phyloP scores from a whole-genome alignment of 306 rosid species.

The Benincasa hispida region DNA sequence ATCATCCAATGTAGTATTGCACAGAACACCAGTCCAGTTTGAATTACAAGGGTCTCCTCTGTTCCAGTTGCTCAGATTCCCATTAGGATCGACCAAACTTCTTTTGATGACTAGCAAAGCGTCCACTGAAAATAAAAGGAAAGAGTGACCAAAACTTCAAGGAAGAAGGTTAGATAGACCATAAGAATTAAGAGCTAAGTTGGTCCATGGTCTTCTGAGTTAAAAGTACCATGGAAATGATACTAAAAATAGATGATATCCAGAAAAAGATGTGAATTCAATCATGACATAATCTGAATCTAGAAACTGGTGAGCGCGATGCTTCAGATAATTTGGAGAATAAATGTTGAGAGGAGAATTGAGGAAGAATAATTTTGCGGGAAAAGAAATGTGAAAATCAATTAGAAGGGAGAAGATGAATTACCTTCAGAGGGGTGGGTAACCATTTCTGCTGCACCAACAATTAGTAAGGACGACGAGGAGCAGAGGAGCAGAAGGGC shows the following conservation, averaged over 20 bases:
- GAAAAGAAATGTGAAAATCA: conserved; percentile 7
- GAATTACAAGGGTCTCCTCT: conserved; percentile 68
- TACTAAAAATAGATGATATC: not conserved
- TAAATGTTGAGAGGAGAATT: not conserved
- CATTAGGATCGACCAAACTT: conserved; percentile 48
- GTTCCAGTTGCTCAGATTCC: conserved; percentile 71
- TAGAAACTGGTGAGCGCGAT: not conserved
- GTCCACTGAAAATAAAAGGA: conserved; percentile 40
- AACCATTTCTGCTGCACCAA: conserved; percentile 19
- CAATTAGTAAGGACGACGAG: conserved; percentile 30
- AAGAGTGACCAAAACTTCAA: conserved; percentile 10
- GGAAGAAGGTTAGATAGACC: not conserved
- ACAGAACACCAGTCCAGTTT: conserved; percentile 67
- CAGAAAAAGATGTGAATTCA: not conserved
- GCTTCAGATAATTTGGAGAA: not conserved
- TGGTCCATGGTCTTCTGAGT: not conserved
- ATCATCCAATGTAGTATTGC: conserved; percentile 40
- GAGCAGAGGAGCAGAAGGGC: conserved; percentile 29
- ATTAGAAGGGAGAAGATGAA: not conserved
- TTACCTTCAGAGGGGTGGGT: conserved; percentile 55
- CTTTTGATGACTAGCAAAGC: conserved; percentile 51
- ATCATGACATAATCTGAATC: too few relatives aligned
- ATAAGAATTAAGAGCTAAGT: not conserved
- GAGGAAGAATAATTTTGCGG: not conserved
- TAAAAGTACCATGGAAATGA: not conserved